Conservation (phyloP, 1,139 yeast species). For the Yamadazyma pseudoaaseri region DNA sequence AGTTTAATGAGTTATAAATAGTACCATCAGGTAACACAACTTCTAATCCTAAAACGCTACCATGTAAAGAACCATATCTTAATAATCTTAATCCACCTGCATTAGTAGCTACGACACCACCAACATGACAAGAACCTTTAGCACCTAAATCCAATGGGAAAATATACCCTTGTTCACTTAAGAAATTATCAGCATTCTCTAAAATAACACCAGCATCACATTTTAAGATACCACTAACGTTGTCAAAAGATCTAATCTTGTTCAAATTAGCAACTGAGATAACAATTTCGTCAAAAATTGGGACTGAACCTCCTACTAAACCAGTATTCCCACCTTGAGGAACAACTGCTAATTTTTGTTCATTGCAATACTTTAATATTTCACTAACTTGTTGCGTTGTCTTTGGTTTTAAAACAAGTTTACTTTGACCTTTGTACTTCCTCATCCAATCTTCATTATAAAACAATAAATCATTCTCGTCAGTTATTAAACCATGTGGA, state of each 20-base stretch:
- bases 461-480: constrained; percentile 61
- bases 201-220: constrained; percentile 90
- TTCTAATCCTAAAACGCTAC: constrained; percentile 87
- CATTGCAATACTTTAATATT: constrained; percentile 81
- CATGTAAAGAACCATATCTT: constrained; percentile 91
- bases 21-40: constrained; percentile 91
- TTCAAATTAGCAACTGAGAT: constrained; percentile 70
- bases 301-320: constrained; percentile 91
- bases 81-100: constrained; percentile 93
- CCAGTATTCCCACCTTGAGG: constrained; percentile 99
- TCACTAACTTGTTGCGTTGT: constrained; percentile 74
- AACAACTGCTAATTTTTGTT: constrained; percentile 75
- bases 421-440: constrained; percentile 86
- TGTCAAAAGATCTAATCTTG: constrained; percentile 78
- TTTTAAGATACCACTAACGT: constrained; percentile 79
- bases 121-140: constrained; percentile 94
- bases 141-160: constrained; percentile 97
- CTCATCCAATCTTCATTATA: constrained; percentile 97
- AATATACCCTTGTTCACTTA: constrained; percentile 80
- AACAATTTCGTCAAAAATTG: constrained; percentile 88
- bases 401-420: constrained; percentile 80
- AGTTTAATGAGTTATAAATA: constrained; percentile 72
- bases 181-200: constrained; percentile 78
- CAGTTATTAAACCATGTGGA: constrained; percentile 46
- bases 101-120: constrained; percentile 94